phyloP scores from a whole-genome alignment of 2,329 filamentous ascomycete species.

The Blumeriella jaapii region DNA sequence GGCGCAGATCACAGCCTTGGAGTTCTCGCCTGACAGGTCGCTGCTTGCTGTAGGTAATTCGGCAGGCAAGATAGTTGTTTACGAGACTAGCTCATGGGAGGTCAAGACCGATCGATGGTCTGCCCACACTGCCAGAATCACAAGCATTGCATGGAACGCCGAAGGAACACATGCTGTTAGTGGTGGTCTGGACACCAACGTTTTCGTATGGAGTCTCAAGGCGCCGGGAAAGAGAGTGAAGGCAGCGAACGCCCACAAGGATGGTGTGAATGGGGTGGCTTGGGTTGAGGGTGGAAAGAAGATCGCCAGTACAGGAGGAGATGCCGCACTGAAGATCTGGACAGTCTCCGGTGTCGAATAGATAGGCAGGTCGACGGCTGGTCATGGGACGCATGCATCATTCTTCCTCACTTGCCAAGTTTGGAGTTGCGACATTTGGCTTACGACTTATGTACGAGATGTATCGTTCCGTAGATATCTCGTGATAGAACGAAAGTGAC shows the following conservation, averaged over 20 bases:
- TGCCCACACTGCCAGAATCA: constrained; percentile 58
- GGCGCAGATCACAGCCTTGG: constrained; percentile 63
- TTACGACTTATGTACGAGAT: too few species aligned
- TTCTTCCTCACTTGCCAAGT: too few species aligned
- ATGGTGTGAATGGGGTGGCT: constrained; percentile 78
- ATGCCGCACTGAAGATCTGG: constrained; percentile 91
- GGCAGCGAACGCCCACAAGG: constrained; percentile 83
- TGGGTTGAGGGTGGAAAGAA: constrained; percentile 60
- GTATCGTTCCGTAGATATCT: neutral
- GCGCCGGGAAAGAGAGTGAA: constrained; percentile 80
- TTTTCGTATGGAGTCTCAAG: constrained; percentile 80
- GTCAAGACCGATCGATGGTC: constrained; percentile 73
- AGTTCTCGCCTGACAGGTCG: constrained; percentile 69
- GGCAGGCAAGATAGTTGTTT: constrained; percentile 79
- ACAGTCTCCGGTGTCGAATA: constrained; percentile 45
- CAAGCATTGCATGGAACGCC: constrained; percentile 64
- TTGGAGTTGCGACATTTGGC: neutral
- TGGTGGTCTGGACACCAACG: constrained; percentile 79
- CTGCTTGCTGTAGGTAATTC: constrained; percentile 74
- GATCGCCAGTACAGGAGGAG: constrained; percentile 71
- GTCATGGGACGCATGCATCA: too few species aligned
- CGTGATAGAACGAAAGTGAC: neutral
- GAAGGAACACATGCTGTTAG: constrained; percentile 69
- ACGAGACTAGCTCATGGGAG: constrained; percentile 52
- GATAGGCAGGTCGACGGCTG: too few species aligned